Percentiles rank a stretch among this genome's conserved stretches.
Conservation (phyloP, 78 protist genomes). For the Polysphondylium violaceum region DNA sequence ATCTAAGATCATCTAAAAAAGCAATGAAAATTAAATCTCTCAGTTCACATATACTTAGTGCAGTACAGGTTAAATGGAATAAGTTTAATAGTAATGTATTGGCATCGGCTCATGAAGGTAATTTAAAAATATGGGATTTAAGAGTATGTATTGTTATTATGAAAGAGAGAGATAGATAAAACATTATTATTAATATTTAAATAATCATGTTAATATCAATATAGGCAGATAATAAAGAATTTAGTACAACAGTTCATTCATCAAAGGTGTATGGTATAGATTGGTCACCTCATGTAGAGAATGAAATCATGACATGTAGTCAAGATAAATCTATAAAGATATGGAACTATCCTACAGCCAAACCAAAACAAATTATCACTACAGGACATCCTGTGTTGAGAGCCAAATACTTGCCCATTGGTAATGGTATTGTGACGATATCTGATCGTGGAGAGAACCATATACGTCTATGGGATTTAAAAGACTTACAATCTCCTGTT, state of each 20-base stretch:
- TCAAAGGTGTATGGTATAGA: slow-evolving; percentile 78
- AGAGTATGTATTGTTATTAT: slow-evolving; percentile 18
- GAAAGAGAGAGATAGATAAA: background rate
- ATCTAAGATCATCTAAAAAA: slow-evolving; percentile 70
- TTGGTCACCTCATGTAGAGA: slow-evolving; percentile 66
- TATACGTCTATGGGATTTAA: slow-evolving; percentile 61
- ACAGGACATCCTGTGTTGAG: slow-evolving; percentile 57
- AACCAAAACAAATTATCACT: slow-evolving; percentile 35
- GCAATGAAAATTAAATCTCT: slow-evolving; percentile 52
- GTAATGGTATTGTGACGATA: slow-evolving; percentile 70
- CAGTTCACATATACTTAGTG: slow-evolving; percentile 59
- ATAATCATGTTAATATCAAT: background rate
- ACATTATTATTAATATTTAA: background rate
- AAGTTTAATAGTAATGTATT: slow-evolving; percentile 52
- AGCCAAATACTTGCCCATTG: slow-evolving; percentile 77
- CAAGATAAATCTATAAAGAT: slow-evolving; percentile 80
- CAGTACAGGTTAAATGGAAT: slow-evolving; percentile 82
- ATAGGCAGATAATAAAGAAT: slow-evolving; percentile 43
- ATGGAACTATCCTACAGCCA: slow-evolving; percentile 19
- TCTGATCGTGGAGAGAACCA: slow-evolving; percentile 75
- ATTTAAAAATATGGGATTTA: slow-evolving; percentile 82
- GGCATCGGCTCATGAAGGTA: slow-evolving; percentile 80
- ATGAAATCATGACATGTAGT: slow-evolving; percentile 70
- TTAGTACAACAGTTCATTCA: slow-evolving; percentile 76
- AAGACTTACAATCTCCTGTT: slow-evolving; percentile 36